Evolutionary conservation across 2,329 filamentous ascomycete genomes (phyloP).

Genomic region (Harringtonia lauricola): DNA sequence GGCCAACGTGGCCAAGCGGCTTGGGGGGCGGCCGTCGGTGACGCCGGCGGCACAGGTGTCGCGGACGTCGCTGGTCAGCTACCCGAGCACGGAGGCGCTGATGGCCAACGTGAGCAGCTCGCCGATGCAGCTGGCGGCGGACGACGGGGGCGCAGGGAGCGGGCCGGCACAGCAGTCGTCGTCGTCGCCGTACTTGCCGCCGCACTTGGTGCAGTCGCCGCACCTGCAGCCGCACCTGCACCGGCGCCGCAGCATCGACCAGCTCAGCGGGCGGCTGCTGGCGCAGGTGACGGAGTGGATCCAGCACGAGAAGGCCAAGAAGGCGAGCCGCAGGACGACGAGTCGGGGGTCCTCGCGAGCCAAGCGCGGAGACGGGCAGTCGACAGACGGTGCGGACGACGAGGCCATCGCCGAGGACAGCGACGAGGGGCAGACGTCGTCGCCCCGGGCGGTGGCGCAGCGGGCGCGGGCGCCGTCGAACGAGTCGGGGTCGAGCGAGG

Average conservation of each 20-base stretch:
- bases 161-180: conserved; percentile 5
- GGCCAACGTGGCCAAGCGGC: conserved; percentile 29
- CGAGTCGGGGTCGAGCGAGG: conserved; percentile 54
- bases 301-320: conserved; percentile 63
- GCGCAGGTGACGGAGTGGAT: conserved; percentile 76
- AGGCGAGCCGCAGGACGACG: conserved; percentile 41
- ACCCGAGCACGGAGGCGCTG: conserved; percentile 23
- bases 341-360: no score
- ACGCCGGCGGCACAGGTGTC: conserved; percentile 26
- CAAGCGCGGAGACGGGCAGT: conserved; percentile 26
- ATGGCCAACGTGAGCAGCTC: conserved; percentile 14
- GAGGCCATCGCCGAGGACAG: background rate
- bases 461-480: conserved; percentile 40
- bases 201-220: conserved; percentile 1
- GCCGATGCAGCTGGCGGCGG: conserved; percentile 16
- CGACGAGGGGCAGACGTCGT: conserved; percentile 6
- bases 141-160: conserved; percentile 2
- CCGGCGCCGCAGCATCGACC: conserved; percentile 22
- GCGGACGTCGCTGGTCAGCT: conserved; percentile 31
- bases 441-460: background rate
- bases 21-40: conserved; percentile 30
- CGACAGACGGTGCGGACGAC: conserved; percentile 15
- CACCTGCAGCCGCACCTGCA: conserved; percentile 21
- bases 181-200: conserved; percentile 6
- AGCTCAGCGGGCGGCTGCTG: conserved; percentile 45